Evolutionary conservation across 306 rosid genomes (phyloP).

Genomic region (Castanea mollissima): DNA sequence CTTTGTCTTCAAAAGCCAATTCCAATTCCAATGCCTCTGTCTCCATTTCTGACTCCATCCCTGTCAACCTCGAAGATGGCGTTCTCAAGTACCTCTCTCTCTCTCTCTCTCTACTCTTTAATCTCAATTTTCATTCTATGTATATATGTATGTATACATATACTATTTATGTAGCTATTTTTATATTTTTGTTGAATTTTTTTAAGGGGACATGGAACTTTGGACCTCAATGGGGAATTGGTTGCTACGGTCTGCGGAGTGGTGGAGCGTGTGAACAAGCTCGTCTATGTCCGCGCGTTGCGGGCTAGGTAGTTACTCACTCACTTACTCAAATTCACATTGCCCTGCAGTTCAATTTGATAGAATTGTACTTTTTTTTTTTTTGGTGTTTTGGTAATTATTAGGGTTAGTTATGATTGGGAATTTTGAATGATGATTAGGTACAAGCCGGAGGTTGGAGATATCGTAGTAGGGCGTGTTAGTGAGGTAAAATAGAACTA

Average conservation of each 20-base stretch:
- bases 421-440: conserved; percentile 27
- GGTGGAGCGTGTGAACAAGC: conserved; percentile 9
- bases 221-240: conserved; percentile 65
- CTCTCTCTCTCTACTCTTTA: not conserved
- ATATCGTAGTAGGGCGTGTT: conserved; percentile 82
- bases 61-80: conserved; percentile 79
- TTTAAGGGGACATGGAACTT: conserved; percentile 85
- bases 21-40: conserved; percentile 62
- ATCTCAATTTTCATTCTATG: not conserved
- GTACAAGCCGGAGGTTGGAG: conserved; percentile 97
- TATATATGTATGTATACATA: not conserved
- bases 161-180: not conserved
- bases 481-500: conserved; percentile 51
- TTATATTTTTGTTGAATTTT: not conserved
- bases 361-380: not conserved
- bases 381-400: not conserved
- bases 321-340: too few species aligned
- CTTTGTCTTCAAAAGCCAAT: conserved; percentile 63
- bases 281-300: conserved; percentile 74
- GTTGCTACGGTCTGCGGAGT: conserved; percentile 39
- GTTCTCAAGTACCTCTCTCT: conserved; percentile 34
- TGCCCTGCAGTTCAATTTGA: not conserved
- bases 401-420: conserved; percentile 4
- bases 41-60: conserved; percentile 72
- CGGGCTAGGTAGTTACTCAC: conserved; percentile 55